Evolutionary conservation across 768 basidiomycete species (phyloP).

Genomic region (Psilocybe tampanensis): DNA sequence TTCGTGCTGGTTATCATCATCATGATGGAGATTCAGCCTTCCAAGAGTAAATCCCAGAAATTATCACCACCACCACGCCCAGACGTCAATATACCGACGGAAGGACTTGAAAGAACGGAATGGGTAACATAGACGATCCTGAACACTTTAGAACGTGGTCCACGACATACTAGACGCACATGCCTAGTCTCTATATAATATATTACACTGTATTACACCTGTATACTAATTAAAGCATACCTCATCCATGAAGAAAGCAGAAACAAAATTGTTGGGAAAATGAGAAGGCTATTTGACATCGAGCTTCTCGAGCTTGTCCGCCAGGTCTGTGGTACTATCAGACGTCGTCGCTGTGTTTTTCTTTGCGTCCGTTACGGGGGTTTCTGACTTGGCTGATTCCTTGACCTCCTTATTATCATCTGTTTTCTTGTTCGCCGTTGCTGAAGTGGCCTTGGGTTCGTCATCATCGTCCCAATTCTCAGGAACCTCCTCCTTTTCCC

Average conservation of each 20-base stretch:
- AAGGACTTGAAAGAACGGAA: slow-evolving; percentile 35
- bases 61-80: slow-evolving; percentile 26
- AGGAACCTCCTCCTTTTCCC: slow-evolving; percentile 57
- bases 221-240: slow-evolving; percentile 31
- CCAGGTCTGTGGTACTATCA: slow-evolving; percentile 29
- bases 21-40: slow-evolving; percentile 64
- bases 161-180: slow-evolving; percentile 11
- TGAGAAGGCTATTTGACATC: slow-evolving; percentile 44
- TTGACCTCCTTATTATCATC: slow-evolving; percentile 17
- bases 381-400: slow-evolving; percentile 18
- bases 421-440: slow-evolving; percentile 27
- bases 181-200: slow-evolving; percentile 24
- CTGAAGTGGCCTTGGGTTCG: slow-evolving; percentile 20
- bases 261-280: not conserved
- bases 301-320: slow-evolving; percentile 58
- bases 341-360: not conserved
- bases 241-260: slow-evolving; percentile 8
- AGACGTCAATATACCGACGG: slow-evolving; percentile 31
- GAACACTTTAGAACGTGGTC: not conserved
- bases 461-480: slow-evolving; percentile 78
- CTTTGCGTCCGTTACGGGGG: slow-evolving; percentile 5
- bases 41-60: slow-evolving; percentile 34
- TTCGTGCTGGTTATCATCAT: slow-evolving; percentile 74
- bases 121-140: slow-evolving; percentile 30
- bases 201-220: slow-evolving; percentile 40